Conservation (phyloP, 2,329 filamentous ascomycete species). For the Cladophialophora psammophila region DNA sequence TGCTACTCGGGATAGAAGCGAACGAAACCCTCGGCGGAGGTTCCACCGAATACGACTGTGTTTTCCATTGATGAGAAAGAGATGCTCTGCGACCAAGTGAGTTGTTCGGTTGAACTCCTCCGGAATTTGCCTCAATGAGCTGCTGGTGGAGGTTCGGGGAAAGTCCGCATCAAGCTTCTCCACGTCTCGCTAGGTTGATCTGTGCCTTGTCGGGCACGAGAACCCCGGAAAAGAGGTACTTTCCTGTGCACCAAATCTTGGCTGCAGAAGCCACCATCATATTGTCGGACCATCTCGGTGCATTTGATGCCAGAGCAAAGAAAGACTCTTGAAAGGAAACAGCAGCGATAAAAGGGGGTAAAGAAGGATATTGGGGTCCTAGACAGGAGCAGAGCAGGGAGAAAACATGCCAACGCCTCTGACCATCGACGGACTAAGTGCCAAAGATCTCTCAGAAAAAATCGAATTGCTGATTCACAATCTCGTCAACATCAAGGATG, state of each 20-base stretch:
- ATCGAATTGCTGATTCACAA: conserved; percentile 75
- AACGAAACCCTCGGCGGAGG: conserved; percentile 8
- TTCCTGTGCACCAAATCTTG: background rate
- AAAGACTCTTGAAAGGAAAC: background rate
- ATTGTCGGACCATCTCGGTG: background rate
- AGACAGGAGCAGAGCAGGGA: background rate
- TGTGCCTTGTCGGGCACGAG: background rate
- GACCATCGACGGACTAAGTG: conserved; percentile 30
- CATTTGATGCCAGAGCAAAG: background rate
- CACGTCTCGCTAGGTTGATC: background rate
- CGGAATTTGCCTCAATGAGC: background rate
- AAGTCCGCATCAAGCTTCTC: background rate
- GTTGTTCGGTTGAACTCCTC: background rate
- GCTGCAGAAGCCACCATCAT: background rate
- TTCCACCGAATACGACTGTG: conserved; percentile 1
- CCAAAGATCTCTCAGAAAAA: conserved; percentile 56
- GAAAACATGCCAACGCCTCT: conserved; percentile 33
- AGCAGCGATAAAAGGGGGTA: background rate
- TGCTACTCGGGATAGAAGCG: background rate
- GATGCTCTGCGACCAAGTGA: background rate
- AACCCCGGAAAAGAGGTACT: background rate
- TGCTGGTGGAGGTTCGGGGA: background rate
- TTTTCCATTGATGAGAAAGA: background rate
- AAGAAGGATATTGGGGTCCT: background rate
- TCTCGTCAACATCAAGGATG: conserved; percentile 78